These are phyloP conservation scores for Oropetium thomaeum DNA, from an alignment of 176 grass and related monocot species.

Conservation along the genomic window DNA sequence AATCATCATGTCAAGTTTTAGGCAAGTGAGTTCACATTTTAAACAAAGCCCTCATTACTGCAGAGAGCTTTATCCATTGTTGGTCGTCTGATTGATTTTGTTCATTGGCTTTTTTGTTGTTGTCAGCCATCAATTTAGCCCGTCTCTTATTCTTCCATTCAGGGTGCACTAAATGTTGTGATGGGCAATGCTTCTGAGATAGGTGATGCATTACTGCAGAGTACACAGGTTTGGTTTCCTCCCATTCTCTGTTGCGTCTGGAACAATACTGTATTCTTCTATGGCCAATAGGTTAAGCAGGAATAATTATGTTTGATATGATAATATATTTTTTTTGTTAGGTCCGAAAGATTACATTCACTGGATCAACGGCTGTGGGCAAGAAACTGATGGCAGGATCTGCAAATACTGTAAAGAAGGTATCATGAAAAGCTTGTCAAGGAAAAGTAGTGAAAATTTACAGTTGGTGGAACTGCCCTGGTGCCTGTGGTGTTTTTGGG, in stretches of 20 bases:
- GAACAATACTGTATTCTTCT: neutral
- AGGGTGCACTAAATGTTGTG: conserved; percentile 87
- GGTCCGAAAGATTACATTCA: conserved; percentile 98
- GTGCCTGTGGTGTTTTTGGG: neutral
- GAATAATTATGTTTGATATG: conserved; percentile 30
- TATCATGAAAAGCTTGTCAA: conserved; percentile 23
- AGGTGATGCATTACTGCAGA: conserved; percentile 75
- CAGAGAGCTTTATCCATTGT: conserved; percentile 6
- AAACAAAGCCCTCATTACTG: neutral
- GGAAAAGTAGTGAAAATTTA: neutral
- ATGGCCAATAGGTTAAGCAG: conserved; percentile 1
- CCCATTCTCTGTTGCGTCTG: neutral
- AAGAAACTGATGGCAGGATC: conserved; percentile 95
- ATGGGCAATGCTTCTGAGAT: conserved; percentile 94
- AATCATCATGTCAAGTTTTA: neutral
- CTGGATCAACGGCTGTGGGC: conserved; percentile 94
- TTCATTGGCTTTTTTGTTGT: neutral
- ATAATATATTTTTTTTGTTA: conserved; percentile 44
- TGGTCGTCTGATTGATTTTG: conserved; percentile 12
- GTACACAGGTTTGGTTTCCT: conserved; percentile 58
- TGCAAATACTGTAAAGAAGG: conserved; percentile 94
- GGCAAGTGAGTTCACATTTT: neutral
- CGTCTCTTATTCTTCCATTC: conserved; percentile 40
- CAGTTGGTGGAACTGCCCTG: neutral
- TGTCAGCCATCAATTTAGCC: conserved; percentile 1